Conservation (phyloP, 2,329 filamentous ascomycete genomes). For the Purpureocillium lavendulum region DNA sequence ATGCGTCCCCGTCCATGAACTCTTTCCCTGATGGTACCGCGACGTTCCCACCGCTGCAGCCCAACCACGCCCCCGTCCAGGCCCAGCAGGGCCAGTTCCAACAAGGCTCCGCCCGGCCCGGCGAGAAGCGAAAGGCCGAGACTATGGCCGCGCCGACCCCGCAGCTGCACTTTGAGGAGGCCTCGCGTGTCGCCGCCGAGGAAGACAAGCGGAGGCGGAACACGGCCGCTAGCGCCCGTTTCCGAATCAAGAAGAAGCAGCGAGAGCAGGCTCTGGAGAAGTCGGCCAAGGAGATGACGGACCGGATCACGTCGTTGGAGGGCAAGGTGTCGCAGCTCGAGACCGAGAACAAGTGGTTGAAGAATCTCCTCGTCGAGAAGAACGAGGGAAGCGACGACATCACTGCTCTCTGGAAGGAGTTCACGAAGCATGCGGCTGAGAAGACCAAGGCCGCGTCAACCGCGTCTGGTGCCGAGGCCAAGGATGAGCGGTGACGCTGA, state of each 20-base stretch:
- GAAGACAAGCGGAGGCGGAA: constrained; percentile 87
- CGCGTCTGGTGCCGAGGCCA: constrained; percentile 10
- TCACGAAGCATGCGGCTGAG: constrained; percentile 27
- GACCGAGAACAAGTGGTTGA: constrained; percentile 76
- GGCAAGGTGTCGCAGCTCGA: constrained; percentile 68
- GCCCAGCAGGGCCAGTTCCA: constrained; percentile 28
- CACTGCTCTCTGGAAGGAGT: constrained; percentile 42
- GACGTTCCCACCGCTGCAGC: constrained; percentile 44
- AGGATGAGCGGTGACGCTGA: constrained; percentile 13
- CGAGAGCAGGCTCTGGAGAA: constrained; percentile 79
- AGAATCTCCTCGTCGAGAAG: constrained; percentile 75
- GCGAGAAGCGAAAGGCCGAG: constrained; percentile 40
- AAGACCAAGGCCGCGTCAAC: constrained; percentile 19
- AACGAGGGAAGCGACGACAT: constrained; percentile 55
- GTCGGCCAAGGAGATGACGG: constrained; percentile 73
- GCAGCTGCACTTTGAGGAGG: constrained; percentile 57
- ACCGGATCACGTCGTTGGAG: constrained; percentile 69
- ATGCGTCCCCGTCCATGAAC: constrained; percentile 40
- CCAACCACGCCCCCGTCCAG: constrained; percentile 34
- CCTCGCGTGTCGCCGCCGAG: constrained; percentile 66
- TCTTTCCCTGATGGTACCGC: constrained; percentile 24
- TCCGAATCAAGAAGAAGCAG: constrained; percentile 95
- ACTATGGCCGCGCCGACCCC: constrained; percentile 27
- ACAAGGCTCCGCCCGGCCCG: constrained; percentile 19
- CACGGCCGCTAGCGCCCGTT: constrained; percentile 79